Evolutionary conservation across 257 asterid species (phyloP), one percentile per base, ranked within the genome.

Genomic region (Lithospermum erythrorhizon): DNA sequence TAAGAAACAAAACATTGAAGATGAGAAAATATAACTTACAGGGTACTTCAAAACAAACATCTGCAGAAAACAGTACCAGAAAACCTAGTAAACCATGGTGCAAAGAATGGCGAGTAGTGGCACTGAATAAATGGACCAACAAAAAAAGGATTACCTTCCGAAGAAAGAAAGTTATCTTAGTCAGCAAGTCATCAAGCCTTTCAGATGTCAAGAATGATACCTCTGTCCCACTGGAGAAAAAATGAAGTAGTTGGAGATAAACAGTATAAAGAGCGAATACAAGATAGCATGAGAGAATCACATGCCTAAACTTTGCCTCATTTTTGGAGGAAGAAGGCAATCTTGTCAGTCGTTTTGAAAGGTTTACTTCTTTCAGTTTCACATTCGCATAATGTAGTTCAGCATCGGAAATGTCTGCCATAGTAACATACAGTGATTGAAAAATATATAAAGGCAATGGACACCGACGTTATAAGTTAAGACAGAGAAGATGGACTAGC

Each of bases 221-320:
- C 71, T 84, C 95, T 63, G 91, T 89, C 71, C 97, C 95, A 62
- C 97, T 86, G 75, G 30, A 21, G 67, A 70, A 75, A 55, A 16
- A 61, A 51, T 57, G 56, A 56, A 23, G 18, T 45, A 66, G 32
- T 55, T 37, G 18, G 23, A 9, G 29, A 55, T 27, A 70, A 53
- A 29, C 24, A 51, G 55, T 61, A 55, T 56, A 61, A 22, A 63
- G 13, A 25, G 9, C 32, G 41, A 21, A 57, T 48, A 41, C 63
- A 65, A 55, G 14, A 21, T 25, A 32, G 41, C 53, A 65, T 62
- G 68, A 62, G 22, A 52, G 63, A 72, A 68, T 27, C 67, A 30
- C 62, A 70, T 82, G 71, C 97, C 95, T 89, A 90, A 86, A 89
- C 68, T 68, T 79, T 70, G 82, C 84, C 69, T 87, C 91, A 59